These are phyloP conservation scores for Pyricularia grisea DNA, from an alignment of 2,329 filamentous ascomycete genomes.

Conservation along the genomic window DNA sequence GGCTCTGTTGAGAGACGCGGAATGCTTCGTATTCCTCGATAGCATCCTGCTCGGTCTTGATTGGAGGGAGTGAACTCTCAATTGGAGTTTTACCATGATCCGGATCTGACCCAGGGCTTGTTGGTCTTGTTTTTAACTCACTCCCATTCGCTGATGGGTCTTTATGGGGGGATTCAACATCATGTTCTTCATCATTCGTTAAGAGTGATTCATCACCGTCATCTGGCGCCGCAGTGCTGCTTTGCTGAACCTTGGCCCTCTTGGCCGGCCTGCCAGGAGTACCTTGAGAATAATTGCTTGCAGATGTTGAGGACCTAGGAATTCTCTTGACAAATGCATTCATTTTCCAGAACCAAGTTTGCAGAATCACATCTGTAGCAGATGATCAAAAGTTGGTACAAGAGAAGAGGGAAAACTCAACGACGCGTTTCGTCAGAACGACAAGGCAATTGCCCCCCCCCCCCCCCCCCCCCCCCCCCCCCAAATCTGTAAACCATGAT, in stretches of 20 bases:
- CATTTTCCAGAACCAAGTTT: background rate
- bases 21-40: slow-evolving; percentile 72
- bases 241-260: background rate
- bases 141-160: background rate
- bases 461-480: too few species aligned
- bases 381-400: background rate
- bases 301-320: background rate
- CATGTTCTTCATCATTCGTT: background rate
- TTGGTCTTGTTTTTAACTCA: background rate
- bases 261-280: background rate
- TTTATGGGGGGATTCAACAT: background rate
- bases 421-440: background rate
- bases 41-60: slow-evolving; percentile 59
- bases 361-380: background rate
- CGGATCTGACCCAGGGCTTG: slow-evolving; percentile 4
- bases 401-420: background rate
- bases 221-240: background rate
- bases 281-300: background rate
- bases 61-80: slow-evolving; percentile 59
- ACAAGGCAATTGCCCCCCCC: background rate
- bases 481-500: background rate
- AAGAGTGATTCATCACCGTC: background rate
- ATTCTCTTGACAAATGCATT: slow-evolving; percentile 2
- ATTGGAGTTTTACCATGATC: slow-evolving; percentile 46
- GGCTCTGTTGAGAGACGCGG: slow-evolving; percentile 31